Conservation (phyloP, 1,139 yeast species). For the Hyphopichia burtonii region DNA sequence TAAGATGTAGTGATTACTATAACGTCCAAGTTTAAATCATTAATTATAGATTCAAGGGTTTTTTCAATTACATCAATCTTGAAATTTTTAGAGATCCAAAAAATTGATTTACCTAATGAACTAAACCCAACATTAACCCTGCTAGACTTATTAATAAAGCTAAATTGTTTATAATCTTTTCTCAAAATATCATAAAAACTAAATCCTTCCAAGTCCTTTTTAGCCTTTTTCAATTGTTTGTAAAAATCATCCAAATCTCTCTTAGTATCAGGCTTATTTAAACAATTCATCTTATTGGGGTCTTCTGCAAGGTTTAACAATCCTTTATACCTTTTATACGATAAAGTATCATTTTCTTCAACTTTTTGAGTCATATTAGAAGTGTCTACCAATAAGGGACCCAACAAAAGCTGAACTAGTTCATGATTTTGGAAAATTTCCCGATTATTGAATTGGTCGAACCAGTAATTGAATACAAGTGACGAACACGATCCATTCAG, state of each 20-base stretch:
- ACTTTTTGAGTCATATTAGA: constrained; percentile 58
- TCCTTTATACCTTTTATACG: constrained; percentile 34
- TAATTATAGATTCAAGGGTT: constrained; percentile 36
- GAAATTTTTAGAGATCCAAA: constrained; percentile 48
- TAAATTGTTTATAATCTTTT: constrained; percentile 83
- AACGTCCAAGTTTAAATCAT: constrained; percentile 47
- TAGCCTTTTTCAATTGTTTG: constrained; percentile 48
- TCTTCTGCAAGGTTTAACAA: constrained; percentile 6
- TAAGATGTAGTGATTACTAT: constrained; percentile 65
- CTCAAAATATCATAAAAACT: constrained; percentile 58
- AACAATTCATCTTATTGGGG: background rate
- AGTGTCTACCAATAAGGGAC: constrained; percentile 77
- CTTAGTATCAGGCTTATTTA: background rate
- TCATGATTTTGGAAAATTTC: constrained; percentile 23
- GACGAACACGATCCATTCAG: constrained; percentile 78
- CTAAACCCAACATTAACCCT: constrained; percentile 62
- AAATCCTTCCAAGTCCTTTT: constrained; percentile 63
- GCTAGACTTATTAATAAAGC: constrained; percentile 27
- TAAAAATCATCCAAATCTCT: constrained; percentile 23
- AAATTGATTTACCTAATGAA: constrained; percentile 65
- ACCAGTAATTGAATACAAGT: constrained; percentile 66
- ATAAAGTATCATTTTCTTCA: constrained; percentile 52
- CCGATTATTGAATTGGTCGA: constrained; percentile 20
- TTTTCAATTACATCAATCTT: constrained; percentile 31
- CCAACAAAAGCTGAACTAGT: constrained; percentile 51